Percentiles rank a stretch among this genome's conserved stretches.
These are phyloP conservation scores for Auricularia sp. DNA, from an alignment of 768 basidiomycete genomes.

Conservation along the genomic window DNA sequence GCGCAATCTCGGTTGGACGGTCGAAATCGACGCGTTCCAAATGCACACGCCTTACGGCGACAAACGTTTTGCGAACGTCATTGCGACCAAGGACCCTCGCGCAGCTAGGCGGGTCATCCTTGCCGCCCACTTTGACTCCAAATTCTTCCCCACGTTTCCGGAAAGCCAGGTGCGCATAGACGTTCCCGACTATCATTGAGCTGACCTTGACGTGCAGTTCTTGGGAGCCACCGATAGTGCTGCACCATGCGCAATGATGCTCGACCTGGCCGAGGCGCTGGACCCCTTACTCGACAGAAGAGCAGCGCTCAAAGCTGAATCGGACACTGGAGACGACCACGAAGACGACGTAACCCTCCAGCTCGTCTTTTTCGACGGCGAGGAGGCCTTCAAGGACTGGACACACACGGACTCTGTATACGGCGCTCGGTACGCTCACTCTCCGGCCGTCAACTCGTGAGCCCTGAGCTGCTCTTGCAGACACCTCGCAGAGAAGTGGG, in stretches of 20 bases:
- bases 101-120: conserved; percentile 74
- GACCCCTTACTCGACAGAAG: conserved; percentile 61
- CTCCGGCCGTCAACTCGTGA: background rate
- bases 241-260: conserved; percentile 86
- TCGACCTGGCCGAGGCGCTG: conserved; percentile 82
- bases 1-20: conserved; percentile 69
- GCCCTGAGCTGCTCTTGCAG: conserved; percentile 28
- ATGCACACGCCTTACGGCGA: conserved; percentile 72
- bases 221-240: conserved; percentile 97
- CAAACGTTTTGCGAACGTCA: conserved; percentile 77
- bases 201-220: conserved; percentile 46
- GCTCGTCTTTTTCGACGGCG: conserved; percentile 93
- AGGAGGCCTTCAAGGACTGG: conserved; percentile 92
- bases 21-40: conserved; percentile 77
- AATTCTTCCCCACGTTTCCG: conserved; percentile 66
- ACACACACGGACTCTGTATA: conserved; percentile 85
- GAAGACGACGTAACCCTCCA: conserved; percentile 78
- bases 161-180: conserved; percentile 54
- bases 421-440: conserved; percentile 67
- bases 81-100: conserved; percentile 88
- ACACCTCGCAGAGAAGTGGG: conserved; percentile 85
- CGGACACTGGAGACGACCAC: conserved; percentile 56
- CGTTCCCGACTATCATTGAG: background rate
- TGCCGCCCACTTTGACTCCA: conserved; percentile 92
- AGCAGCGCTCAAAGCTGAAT: conserved; percentile 39